Evolutionary conservation across 345 rosid genomes (phyloP).

Genomic region (Bruguiera sexangula): DNA sequence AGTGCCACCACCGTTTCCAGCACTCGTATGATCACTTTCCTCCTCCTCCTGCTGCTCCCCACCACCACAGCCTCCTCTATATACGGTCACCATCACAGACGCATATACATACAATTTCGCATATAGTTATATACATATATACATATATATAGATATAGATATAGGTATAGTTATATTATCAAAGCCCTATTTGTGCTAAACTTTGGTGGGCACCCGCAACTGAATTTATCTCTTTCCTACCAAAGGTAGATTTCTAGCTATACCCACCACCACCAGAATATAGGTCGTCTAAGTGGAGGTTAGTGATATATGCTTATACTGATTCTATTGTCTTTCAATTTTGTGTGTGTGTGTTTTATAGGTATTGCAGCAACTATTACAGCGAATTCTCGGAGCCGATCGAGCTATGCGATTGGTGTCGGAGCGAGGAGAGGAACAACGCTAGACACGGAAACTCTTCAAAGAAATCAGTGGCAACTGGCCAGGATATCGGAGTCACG

Average conservation of each 20-base stretch:
- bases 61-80: background rate
- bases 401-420: slow-evolving; percentile 90
- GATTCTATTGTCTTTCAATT: background rate
- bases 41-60: background rate
- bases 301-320: too few species aligned
- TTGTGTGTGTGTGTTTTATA: slow-evolving; percentile 9
- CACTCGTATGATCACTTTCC: slow-evolving; percentile 60
- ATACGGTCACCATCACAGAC: background rate
- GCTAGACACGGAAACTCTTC: slow-evolving; percentile 43
- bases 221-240: slow-evolving; percentile 23
- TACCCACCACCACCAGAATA: slow-evolving; percentile 3
- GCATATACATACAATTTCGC: background rate
- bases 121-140: too few species aligned
- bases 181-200: background rate
- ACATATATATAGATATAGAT: background rate
- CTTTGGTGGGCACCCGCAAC: slow-evolving; percentile 28
- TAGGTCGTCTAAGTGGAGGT: too few species aligned
- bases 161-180: background rate
- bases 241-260: slow-evolving; percentile 2
- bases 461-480: slow-evolving; percentile 36
- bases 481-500: slow-evolving; percentile 30
- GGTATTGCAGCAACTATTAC: slow-evolving; percentile 93
- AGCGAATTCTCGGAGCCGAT: slow-evolving; percentile 61
- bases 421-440: slow-evolving; percentile 49
- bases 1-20: slow-evolving; percentile 81